Evolutionary conservation across 2,329 filamentous ascomycete species (phyloP).

Genomic region (Aspergillus quadricinctus): DNA sequence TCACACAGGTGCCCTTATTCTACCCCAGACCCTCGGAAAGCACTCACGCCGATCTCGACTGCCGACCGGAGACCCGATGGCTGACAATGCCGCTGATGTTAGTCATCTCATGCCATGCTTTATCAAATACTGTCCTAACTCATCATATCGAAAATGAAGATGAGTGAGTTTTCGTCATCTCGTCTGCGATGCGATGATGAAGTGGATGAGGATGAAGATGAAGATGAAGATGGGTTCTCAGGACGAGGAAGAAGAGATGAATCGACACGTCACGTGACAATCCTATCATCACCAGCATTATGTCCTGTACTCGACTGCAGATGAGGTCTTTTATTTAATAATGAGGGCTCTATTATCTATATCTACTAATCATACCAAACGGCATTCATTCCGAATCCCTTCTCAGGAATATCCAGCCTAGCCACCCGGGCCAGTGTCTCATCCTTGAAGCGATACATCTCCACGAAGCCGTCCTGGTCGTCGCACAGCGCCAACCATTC

Average conservation of each 20-base stretch:
- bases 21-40: neutral
- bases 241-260: neutral
- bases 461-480: constrained; percentile 80
- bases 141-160: neutral
- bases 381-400: constrained; percentile 95
- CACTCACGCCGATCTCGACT: constrained; percentile 18
- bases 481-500: constrained; percentile 89
- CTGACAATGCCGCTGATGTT: neutral
- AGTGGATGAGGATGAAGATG: no score
- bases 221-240: neutral
- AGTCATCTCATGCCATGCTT: neutral
- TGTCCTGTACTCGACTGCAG: no score
- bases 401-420: constrained; percentile 71
- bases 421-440: constrained; percentile 77
- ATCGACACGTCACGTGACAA: neutral
- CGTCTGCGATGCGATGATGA: neutral
- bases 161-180: neutral
- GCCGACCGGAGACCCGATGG: constrained; percentile 14
- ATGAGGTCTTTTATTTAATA: no score
- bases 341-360: neutral
- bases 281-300: neutral
- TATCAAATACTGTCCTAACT: no score
- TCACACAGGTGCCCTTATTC: neutral
- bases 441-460: constrained; percentile 82
- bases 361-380: constrained; percentile 74